Evolutionary conservation across 2,329 filamentous ascomycete genomes (phyloP), one percentile per base, ranked within the genome.

Genomic region (Diaporthe batatas): DNA sequence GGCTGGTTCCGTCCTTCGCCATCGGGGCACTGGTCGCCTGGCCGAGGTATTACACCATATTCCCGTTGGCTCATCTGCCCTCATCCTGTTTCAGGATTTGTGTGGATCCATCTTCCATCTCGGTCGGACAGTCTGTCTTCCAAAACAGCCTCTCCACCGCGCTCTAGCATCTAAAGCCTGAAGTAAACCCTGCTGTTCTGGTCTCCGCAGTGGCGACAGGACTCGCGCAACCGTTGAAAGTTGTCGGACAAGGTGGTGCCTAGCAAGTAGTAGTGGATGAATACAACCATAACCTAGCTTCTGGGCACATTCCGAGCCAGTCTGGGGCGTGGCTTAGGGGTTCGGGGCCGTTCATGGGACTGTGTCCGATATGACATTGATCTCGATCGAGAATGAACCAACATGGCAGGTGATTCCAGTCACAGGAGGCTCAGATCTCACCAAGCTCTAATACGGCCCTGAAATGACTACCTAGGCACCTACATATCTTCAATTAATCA

Each of bases 51-150:
- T 87, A 86, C 62, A 83, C 80, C 65, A 85, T 55, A 81, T 88
- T 12, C 84, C 87, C 1, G 82, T 87, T 3, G 87, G 82, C 51
- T 87, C 84, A 8, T 85, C 86, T 1, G 84, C 81, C 53, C 81
- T 87, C 0, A 83, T 85, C 25, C 91, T 93, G 81, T 90, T 89
- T 81, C 89, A 92, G 77, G 85, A 85, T 0, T 84, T 93, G 1
- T 90, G 91, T 47, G 91, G 90, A 2, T 90, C 91, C 0, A 80
- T 93, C 21, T 88, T 88, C 75, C 75, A 87, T 93, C 14, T 62
- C 58, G 3, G 58, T 62, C 0, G 58, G 54, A 86, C 87, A 16
- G 87, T 92, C 58, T 32, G 58, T 47, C 7, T 62, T 62, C 29
- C 36, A 44, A 8, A 62, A 47, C 18, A 44, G 39, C n/a, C 58